These are phyloP conservation scores for Sugiyamaella lignohabitans DNA, from an alignment of 805 yeast genomes.

Conservation along the genomic window DNA sequence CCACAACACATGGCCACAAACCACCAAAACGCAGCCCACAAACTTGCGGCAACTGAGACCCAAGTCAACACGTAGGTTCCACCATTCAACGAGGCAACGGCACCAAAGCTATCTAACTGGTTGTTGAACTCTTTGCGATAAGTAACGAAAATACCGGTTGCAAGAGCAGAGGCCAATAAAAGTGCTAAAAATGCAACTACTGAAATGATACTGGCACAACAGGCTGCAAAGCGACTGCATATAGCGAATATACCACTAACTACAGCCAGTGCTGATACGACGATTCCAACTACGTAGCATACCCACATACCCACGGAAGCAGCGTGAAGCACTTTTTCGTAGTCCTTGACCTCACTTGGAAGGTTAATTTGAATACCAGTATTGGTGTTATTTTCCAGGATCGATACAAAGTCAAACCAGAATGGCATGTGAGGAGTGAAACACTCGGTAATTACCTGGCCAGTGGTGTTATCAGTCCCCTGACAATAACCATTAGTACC, in stretches of 20 bases:
- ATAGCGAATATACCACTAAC: constrained; percentile 40
- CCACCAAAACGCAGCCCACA: constrained; percentile 40
- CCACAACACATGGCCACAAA: constrained; percentile 41
- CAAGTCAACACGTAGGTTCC: constrained; percentile 54
- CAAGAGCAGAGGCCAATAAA: constrained; percentile 45
- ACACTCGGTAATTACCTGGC: constrained; percentile 42
- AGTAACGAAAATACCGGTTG: constrained; percentile 55
- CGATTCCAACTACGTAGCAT: constrained; percentile 45
- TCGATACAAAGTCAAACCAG: constrained; percentile 46
- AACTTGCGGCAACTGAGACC: constrained; percentile 50
- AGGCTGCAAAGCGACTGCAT: constrained; percentile 42
- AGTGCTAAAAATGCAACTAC: constrained; percentile 29
- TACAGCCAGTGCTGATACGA: constrained; percentile 31
- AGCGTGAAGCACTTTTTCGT: constrained; percentile 40
- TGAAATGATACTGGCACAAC: constrained; percentile 42
- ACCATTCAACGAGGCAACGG: constrained; percentile 44
- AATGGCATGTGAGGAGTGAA: constrained; percentile 49
- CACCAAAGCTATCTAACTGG: constrained; percentile 44
- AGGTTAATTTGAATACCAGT: constrained; percentile 34
- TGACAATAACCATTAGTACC: constrained; percentile 64
- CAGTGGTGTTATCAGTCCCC: constrained; percentile 32
- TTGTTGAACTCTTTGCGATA: constrained; percentile 49
- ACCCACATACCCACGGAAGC: constrained; percentile 56
- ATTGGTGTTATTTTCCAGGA: constrained; percentile 26
- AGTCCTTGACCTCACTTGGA: constrained; percentile 48